Evolutionary conservation across 2,329 filamentous ascomycete genomes (phyloP), one percentile per base, ranked within the genome.

Genomic region (Paecilomyces sp.): DNA sequence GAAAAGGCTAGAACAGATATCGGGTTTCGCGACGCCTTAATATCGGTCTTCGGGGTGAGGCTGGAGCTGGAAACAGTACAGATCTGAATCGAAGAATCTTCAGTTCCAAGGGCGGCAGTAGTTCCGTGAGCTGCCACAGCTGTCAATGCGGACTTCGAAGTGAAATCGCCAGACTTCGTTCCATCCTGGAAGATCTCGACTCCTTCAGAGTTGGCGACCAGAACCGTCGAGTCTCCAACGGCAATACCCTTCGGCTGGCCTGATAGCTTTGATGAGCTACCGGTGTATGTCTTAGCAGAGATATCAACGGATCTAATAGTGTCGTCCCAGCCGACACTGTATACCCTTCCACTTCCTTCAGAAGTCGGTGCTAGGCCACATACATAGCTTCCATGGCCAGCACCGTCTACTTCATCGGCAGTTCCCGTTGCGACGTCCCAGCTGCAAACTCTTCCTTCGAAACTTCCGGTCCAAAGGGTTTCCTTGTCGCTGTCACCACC

Each of bases 301-400:
- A 88, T 82, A 64, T 96, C 92, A 36, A 95, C 82, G 52, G 85
- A 88, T 63, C 92, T 88, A 36, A 97, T 80, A 0, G 88, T 91
- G 73, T 99, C 94, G 71, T 99, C 94, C 94, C 93, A 99, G 63
- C 88, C 92, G 57, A 93, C 89, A 68, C 88, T 93, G 77, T 90
- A 92, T n/a, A 91, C 85, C 64, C 86, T 83, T 34, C 86, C 76
- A 54, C 70, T 67, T 7, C 73, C 83, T 57, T 77, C 71, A 1
- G 80, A 71, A 7, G 79, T 79, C 0, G 85, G 78, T 2, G 88
- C 80, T 64, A 99, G 88, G 56, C 90, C 89, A 3, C 87, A 85
- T 57, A 97, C 86, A 73, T 95, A 92, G 73, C 93, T 95, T 7
- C 89, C 89, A 74, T 97, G 94, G 3, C 85, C 80, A 64, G 91